A percentile compares a stretch with the other conserved stretches of the same genome.
Evolutionary conservation across 768 basidiomycete species (phyloP).

Genomic region (Pisolithus albus): DNA sequence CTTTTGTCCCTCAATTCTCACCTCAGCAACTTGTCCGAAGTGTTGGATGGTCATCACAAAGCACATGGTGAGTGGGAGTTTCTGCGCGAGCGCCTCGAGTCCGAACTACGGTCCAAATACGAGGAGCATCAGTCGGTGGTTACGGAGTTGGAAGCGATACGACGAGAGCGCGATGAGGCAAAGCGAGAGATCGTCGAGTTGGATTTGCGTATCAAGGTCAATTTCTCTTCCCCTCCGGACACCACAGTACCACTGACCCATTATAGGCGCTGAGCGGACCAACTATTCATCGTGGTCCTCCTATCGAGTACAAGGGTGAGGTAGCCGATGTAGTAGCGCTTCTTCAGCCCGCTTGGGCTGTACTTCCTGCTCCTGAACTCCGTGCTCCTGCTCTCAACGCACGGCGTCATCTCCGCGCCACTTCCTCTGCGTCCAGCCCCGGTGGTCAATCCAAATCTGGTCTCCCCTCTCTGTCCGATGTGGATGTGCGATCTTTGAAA

Average conservation of each 20-base stretch:
- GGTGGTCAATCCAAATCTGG: slow-evolving; percentile 24
- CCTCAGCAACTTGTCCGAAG: slow-evolving; percentile 41
- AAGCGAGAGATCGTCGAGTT: slow-evolving; percentile 34
- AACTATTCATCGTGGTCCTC: slow-evolving; percentile 20
- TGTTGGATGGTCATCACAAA: slow-evolving; percentile 36
- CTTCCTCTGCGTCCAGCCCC: slow-evolving; percentile 35
- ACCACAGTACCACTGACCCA: neutral
- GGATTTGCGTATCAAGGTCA: slow-evolving; percentile 36
- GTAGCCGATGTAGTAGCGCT: slow-evolving; percentile 51
- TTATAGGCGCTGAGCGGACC: slow-evolving; percentile 16
- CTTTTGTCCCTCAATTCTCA: slow-evolving; percentile 45
- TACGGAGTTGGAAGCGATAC: slow-evolving; percentile 48
- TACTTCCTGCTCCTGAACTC: slow-evolving; percentile 79
- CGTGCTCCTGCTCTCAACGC: slow-evolving; percentile 58
- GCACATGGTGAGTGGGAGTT: slow-evolving; percentile 44
- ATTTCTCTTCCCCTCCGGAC: neutral
- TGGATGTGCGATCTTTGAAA: slow-evolving; percentile 85
- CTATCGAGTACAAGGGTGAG: slow-evolving; percentile 34
- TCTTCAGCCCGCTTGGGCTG: slow-evolving; percentile 69
- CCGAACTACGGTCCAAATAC: slow-evolving; percentile 39
- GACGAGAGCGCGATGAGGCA: slow-evolving; percentile 46
- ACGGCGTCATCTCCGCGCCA: slow-evolving; percentile 42
- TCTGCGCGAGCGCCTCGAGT: slow-evolving; percentile 40
- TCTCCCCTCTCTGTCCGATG: slow-evolving; percentile 60
- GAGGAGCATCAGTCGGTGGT: slow-evolving; percentile 42